Conservation (phyloP, 1,139 yeast species). For the Blastobotrys aristatus region DNA sequence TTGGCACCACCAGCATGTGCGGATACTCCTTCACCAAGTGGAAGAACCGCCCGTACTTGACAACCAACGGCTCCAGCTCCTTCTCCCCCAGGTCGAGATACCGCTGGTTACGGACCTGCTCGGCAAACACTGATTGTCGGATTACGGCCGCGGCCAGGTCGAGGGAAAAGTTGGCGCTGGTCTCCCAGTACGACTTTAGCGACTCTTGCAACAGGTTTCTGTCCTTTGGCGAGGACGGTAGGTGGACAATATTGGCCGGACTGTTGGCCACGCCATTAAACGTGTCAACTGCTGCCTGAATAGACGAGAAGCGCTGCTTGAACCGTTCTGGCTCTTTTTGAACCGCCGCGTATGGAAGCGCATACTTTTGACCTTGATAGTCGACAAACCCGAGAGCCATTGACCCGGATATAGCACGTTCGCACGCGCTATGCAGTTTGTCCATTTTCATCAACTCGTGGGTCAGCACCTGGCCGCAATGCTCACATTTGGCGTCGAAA, state of each 20-base stretch:
- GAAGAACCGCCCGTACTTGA: slow-evolving; percentile 35
- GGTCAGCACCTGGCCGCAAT: slow-evolving; percentile 10
- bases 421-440: slow-evolving; percentile 11
- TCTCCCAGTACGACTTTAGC: slow-evolving; percentile 26
- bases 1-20: slow-evolving; percentile 30
- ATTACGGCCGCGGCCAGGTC: slow-evolving; percentile 37
- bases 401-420: neutral
- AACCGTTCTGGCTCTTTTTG: neutral
- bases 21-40: slow-evolving; percentile 22
- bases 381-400: neutral
- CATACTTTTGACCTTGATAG: neutral
- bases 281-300: neutral
- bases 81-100: slow-evolving; percentile 29
- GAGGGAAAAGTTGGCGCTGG: slow-evolving; percentile 17
- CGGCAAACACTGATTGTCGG: slow-evolving; percentile 37
- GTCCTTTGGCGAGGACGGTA: neutral
- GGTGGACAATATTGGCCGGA: neutral
- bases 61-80: slow-evolving; percentile 13
- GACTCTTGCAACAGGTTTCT: slow-evolving; percentile 16
- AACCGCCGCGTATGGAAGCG: neutral
- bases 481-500: slow-evolving; percentile 1
- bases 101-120: slow-evolving; percentile 33
- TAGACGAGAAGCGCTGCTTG: neutral
- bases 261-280: neutral
- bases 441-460: slow-evolving; percentile 11